phyloP scores from a whole-genome alignment of 176 grass and related monocot species.

The Oryza brachyantha region DNA sequence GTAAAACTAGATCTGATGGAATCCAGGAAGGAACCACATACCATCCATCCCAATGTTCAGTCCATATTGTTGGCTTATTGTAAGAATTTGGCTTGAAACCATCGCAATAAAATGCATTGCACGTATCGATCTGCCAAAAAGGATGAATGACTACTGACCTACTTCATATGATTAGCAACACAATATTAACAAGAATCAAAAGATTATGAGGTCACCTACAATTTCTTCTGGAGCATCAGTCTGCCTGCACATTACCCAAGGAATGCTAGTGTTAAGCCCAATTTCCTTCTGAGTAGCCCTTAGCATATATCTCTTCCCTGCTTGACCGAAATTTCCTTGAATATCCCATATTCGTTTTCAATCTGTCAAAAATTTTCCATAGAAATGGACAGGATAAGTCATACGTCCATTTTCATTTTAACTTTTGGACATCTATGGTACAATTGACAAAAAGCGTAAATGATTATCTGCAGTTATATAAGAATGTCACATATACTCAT shows the following conservation, averaged over 20 bases:
- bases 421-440: constrained; percentile 6
- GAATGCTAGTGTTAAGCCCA: constrained; percentile 71
- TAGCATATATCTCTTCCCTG: constrained; percentile 83
- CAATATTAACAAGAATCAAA: constrained; percentile 22
- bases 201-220: constrained; percentile 41
- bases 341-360: constrained; percentile 99
- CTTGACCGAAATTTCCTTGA: constrained; percentile 63
- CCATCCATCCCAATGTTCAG: constrained; percentile 99
- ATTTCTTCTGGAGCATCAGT: constrained; percentile 90
- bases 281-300: constrained; percentile 88
- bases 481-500: not conserved
- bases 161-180: constrained; percentile 5
- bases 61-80: constrained; percentile 77
- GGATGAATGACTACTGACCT: constrained; percentile 3
- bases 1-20: not conserved
- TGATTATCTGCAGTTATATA: not conserved
- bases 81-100: constrained; percentile 86
- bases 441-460: constrained; percentile 2
- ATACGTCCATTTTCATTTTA: not conserved
- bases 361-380: constrained; percentile 63
- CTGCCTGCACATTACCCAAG: constrained; percentile 94
- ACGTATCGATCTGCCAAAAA: constrained; percentile 69
- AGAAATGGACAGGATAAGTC: constrained; percentile 10
- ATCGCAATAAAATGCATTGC: constrained; percentile 97
- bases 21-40: constrained; percentile 36